Evolutionary conservation across 345 rosid species (phyloP), one percentile per base, ranked within the genome.

Genomic region (Populus alba): DNA sequence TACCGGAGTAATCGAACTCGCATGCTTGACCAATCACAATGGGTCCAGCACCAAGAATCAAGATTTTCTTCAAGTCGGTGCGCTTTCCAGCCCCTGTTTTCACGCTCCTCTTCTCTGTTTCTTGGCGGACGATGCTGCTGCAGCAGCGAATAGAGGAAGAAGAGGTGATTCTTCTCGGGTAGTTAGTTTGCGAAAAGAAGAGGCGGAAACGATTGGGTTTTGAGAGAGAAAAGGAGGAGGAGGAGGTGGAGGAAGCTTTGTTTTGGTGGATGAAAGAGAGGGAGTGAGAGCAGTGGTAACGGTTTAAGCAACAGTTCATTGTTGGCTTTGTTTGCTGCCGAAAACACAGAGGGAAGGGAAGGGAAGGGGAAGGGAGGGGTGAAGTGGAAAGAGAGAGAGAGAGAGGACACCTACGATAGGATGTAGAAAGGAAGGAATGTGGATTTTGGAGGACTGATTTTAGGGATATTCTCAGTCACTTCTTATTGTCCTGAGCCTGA

Each of bases 21-120:
- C 99, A 96, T 4, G 98, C 98, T 78, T 96, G 99, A 5, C 99
- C 99, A 43, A 96, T 96, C 77, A 96, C 99, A 38, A 96, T 96
- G 3, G 99, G 98, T 5, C 99, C 99, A 17, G 99, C 99, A 0
- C 99, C 99, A 25, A 92, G 94, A 51, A 96, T 96, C 87, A 96
- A 71, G 45, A 94, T 96, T 83, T 92, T 96, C 89, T 91, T 96
- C 83, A 96, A 79, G 82, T 95, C 97, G 22, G 90, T 91, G 63
- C 98, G 80, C 69, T 90, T 95, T 51, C 94, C 91, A 6, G 79
- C 31, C 11, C 7, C 55, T 49, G 22, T 16, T 49, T 4, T 17
- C 20, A 49, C 55, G 20, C 20, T 5, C 55, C 55, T 16, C 55
- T 16, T 49, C 55, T 49, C 20, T 17, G 55, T 17, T 49, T 49